Conservation (phyloP, 345 rosid genomes). For the Rhodamnia rubescens region DNA sequence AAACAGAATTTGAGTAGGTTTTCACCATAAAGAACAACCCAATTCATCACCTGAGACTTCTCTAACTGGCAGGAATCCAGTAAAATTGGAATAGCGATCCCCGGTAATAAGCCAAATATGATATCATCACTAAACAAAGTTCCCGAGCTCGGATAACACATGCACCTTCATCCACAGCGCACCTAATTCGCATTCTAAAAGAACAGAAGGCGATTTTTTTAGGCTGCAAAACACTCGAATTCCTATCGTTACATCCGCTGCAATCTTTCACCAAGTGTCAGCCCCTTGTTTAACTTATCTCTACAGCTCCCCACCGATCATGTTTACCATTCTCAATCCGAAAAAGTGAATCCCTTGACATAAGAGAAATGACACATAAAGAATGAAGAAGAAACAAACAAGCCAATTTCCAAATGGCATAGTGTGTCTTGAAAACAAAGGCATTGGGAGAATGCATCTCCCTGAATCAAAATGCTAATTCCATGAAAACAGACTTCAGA, state of each 20-base stretch:
- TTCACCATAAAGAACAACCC: not conserved
- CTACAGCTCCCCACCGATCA: not conserved
- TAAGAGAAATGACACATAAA: not conserved
- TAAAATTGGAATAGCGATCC: not conserved
- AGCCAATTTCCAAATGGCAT: not conserved
- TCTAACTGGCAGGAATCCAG: not conserved
- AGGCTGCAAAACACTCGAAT: not conserved
- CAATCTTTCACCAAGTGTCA: not conserved
- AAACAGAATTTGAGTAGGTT: not conserved
- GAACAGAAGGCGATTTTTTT: not conserved
- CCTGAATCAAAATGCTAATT: not conserved
- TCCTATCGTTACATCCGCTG: not conserved
- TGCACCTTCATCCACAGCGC: not conserved
- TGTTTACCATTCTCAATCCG: not conserved
- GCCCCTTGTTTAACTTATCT: not conserved
- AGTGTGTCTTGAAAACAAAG: not conserved
- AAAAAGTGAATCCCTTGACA: not conserved
- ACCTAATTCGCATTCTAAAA: not conserved
- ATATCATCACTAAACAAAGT: not conserved
- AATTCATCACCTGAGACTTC: not conserved
- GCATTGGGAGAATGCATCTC: not conserved
- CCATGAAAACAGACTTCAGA: not conserved
- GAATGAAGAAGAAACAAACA: not conserved
- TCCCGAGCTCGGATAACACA: not conserved
- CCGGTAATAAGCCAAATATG: not conserved